Percentiles rank a stretch among this genome's conserved stretches.
These are phyloP conservation scores for Oryza brachyantha DNA, from an alignment of 176 grass and related monocot genomes.

Conservation along the genomic window DNA sequence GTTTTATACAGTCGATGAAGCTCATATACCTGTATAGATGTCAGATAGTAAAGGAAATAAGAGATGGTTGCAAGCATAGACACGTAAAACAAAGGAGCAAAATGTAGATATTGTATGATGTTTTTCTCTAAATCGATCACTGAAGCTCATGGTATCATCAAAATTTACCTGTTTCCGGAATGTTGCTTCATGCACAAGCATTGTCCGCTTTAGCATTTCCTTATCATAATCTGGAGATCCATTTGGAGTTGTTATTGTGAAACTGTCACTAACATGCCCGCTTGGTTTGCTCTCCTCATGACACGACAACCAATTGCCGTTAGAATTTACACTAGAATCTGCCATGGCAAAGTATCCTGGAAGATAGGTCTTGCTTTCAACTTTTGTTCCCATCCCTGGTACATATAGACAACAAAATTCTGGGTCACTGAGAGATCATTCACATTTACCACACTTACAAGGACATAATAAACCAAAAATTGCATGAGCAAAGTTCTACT, in stretches of 20 bases:
- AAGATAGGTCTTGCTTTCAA: slow-evolving; percentile 47
- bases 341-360: slow-evolving; percentile 58
- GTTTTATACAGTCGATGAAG: slow-evolving; percentile 77
- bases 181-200: slow-evolving; percentile 79
- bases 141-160: neutral
- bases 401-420: slow-evolving; percentile 26
- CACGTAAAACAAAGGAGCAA: neutral
- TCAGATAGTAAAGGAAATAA: slow-evolving; percentile 34
- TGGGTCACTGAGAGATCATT: neutral
- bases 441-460: neutral
- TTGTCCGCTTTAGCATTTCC: slow-evolving; percentile 72
- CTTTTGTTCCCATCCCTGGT: slow-evolving; percentile 65
- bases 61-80: slow-evolving; percentile 5
- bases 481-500: neutral
- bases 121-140: neutral
- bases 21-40: slow-evolving; percentile 59
- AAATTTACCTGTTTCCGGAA: slow-evolving; percentile 70
- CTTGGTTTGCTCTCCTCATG: slow-evolving; percentile 46
- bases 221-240: slow-evolving; percentile 49
- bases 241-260: slow-evolving; percentile 36
- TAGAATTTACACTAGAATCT: slow-evolving; percentile 53
- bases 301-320: slow-evolving; percentile 35
- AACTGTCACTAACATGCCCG: slow-evolving; percentile 32
- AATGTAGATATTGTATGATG: neutral
- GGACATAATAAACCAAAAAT: neutral